Evolutionary conservation across 2,329 filamentous ascomycete genomes (phyloP).

Genomic region (Hypocrella siamensis): DNA sequence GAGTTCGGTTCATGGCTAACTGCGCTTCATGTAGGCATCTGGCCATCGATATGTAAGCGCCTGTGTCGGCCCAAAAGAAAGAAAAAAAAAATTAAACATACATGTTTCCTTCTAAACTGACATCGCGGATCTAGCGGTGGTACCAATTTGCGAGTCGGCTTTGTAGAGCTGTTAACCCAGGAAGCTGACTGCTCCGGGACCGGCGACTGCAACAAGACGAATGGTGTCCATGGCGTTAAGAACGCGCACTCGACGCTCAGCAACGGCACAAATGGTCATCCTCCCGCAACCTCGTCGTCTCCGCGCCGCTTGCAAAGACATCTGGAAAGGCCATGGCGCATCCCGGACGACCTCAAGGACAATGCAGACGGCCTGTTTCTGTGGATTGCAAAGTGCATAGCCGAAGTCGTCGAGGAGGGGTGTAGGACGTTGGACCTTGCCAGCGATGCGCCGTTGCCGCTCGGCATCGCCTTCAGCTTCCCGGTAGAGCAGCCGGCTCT

Average conservation of each 20-base stretch:
- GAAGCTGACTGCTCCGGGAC: slow-evolving; percentile 5
- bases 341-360: slow-evolving; percentile 58
- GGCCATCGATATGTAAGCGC: slow-evolving; percentile 48
- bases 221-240: neutral
- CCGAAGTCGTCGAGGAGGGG: slow-evolving; percentile 50
- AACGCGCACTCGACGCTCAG: too few relatives aligned
- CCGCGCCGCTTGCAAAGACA: slow-evolving; percentile 33
- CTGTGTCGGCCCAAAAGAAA: neutral
- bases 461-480: slow-evolving; percentile 58
- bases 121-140: slow-evolving; percentile 34
- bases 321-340: slow-evolving; percentile 59
- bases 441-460: slow-evolving; percentile 31
- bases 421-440: slow-evolving; percentile 26
- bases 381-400: slow-evolving; percentile 72
- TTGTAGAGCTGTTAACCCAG: slow-evolving; percentile 41
- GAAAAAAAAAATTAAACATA: slow-evolving; percentile 13
- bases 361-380: slow-evolving; percentile 60
- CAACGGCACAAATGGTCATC: slow-evolving; percentile 4
- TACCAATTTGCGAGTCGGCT: slow-evolving; percentile 53
- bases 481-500: slow-evolving; percentile 51
- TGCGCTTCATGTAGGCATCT: slow-evolving; percentile 28
- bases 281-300: slow-evolving; percentile 1
- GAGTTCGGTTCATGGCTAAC: neutral
- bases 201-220: neutral
- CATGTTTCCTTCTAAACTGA: slow-evolving; percentile 1